Conservation (phyloP, 148 eudicot genomes). For the Rhododendron henanense region DNA sequence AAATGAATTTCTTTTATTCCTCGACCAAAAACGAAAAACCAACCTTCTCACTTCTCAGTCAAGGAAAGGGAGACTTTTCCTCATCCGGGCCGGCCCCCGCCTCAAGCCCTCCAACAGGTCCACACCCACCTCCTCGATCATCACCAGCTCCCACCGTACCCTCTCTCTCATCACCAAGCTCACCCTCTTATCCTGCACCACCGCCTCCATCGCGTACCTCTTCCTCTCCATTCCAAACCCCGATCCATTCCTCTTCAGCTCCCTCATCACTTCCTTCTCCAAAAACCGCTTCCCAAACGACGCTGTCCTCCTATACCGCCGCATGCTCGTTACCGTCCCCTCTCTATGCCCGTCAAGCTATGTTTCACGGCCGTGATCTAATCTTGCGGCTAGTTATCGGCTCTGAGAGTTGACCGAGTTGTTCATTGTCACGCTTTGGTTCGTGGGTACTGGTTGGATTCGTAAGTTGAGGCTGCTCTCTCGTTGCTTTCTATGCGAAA, state of each 20-base stretch:
- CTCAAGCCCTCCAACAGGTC: constrained; percentile 49
- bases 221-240: constrained; percentile 36
- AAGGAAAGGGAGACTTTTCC: not conserved
- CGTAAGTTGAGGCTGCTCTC: constrained; percentile 42
- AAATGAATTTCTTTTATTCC: no score
- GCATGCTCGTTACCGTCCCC: constrained; percentile 22
- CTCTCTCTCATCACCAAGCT: constrained; percentile 47
- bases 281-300: constrained; percentile 24
- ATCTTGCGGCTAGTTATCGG: constrained; percentile 33
- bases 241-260: constrained; percentile 51
- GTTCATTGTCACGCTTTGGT: constrained; percentile 39
- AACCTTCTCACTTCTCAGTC: no score
- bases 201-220: constrained; percentile 33
- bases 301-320: constrained; percentile 34
- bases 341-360: constrained; percentile 30
- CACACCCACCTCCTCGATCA: constrained; percentile 42
- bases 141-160: constrained; percentile 26
- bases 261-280: constrained; percentile 48
- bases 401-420: constrained; percentile 19
- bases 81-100: constrained; percentile 37
- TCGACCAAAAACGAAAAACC: no score
- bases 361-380: constrained; percentile 43
- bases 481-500: constrained; percentile 45
- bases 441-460: constrained; percentile 40
- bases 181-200: constrained; percentile 29